Conservation (phyloP, 2,329 filamentous ascomycete genomes). For the Albophoma yamanashiensis region DNA sequence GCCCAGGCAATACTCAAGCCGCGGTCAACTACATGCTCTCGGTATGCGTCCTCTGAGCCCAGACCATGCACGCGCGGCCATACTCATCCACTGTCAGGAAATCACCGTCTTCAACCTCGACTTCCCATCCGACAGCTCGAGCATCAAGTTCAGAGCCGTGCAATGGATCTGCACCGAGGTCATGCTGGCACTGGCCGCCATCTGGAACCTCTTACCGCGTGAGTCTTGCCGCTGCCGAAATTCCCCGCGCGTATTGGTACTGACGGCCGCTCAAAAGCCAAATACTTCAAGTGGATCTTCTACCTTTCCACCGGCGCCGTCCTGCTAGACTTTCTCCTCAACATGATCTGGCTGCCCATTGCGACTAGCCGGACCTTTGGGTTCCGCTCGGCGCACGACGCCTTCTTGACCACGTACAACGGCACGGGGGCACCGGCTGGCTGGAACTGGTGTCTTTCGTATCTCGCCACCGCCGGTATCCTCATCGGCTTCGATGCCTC, state of each 20-base stretch:
- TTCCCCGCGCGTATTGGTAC: neutral
- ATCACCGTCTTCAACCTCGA: slow-evolving; percentile 44
- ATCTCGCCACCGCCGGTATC: slow-evolving; percentile 48
- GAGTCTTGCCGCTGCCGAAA: neutral
- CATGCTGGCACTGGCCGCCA: slow-evolving; percentile 35
- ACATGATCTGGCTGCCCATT: slow-evolving; percentile 51
- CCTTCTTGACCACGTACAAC: slow-evolving; percentile 51
- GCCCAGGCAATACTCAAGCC: neutral
- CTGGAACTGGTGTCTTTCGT: slow-evolving; percentile 55
- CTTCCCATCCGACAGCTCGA: slow-evolving; percentile 40
- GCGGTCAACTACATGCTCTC: neutral
- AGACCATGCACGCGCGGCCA: neutral
- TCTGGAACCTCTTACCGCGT: slow-evolving; percentile 37
- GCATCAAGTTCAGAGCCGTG: slow-evolving; percentile 47
- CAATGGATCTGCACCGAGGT: slow-evolving; percentile 49
- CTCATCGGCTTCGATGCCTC: slow-evolving; percentile 51
- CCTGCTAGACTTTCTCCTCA: slow-evolving; percentile 46
- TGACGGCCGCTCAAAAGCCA: neutral
- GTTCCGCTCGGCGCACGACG: slow-evolving; percentile 46
- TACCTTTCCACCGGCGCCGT: slow-evolving; percentile 38
- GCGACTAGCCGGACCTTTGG: slow-evolving; percentile 43
- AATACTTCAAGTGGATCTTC: slow-evolving; percentile 36
- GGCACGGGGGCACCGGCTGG: slow-evolving; percentile 41
- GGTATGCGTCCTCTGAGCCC: neutral
- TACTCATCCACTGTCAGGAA: slow-evolving; percentile 25